phyloP scores from a whole-genome alignment of 179 eudicot species.

The Nepenthes alata region DNA sequence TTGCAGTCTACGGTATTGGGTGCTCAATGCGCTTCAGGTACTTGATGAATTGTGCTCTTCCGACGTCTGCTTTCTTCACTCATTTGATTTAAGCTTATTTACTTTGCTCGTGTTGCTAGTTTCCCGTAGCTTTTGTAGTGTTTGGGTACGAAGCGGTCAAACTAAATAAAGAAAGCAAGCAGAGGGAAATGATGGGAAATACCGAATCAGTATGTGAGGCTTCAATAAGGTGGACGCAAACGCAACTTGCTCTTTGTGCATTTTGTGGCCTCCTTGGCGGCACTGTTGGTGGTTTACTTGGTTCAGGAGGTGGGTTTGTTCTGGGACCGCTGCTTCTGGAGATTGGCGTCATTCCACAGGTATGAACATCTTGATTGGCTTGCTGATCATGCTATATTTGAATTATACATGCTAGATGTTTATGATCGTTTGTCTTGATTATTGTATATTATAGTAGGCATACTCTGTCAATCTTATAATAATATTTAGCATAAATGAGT shows the following conservation, averaged over 20 bases:
- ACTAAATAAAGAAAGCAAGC: constrained; percentile 56
- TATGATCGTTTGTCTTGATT: too few relatives aligned
- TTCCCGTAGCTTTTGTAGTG: constrained; percentile 64
- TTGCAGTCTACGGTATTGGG: constrained; percentile 71
- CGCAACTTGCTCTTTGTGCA: constrained; percentile 61
- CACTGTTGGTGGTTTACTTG: constrained; percentile 89
- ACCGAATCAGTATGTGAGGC: constrained; percentile 73
- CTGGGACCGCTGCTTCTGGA: constrained; percentile 87
- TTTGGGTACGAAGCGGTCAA: constrained; percentile 59
- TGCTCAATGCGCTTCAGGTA: constrained; percentile 73
- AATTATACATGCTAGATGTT: too few relatives aligned
- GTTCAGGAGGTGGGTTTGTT: constrained; percentile 97
- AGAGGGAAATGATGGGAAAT: constrained; percentile 51
- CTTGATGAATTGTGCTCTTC: not conserved
- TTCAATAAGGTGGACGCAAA: constrained; percentile 62
- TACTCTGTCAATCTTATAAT: not conserved
- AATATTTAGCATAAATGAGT: too few relatives aligned
- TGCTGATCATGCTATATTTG: not conserved
- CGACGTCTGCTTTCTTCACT: not conserved
- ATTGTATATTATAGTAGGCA: not conserved
- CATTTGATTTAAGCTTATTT: not conserved
- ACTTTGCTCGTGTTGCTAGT: constrained; percentile 22
- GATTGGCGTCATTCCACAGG: constrained; percentile 98
- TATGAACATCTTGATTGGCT: not conserved
- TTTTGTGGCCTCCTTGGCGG: constrained; percentile 89